Evolutionary conservation across 441 rosid species (phyloP).

Genomic region (Populus hybrid): DNA sequence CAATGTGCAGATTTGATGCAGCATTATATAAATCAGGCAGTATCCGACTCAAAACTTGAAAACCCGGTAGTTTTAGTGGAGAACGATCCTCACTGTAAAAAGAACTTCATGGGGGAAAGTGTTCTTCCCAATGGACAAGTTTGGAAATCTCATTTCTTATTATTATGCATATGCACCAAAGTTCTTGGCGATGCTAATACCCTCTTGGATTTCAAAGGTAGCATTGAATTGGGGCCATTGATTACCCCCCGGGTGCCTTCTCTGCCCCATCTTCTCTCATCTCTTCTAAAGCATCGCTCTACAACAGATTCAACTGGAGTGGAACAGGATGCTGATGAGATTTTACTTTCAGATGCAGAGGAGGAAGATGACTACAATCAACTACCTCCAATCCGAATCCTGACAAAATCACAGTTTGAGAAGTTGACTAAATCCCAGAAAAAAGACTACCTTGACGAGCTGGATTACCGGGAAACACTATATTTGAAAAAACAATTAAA

Average conservation of each 20-base stretch:
- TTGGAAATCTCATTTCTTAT: slow-evolving; percentile 76
- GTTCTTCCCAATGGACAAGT: slow-evolving; percentile 81
- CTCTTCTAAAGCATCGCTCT: slow-evolving; percentile 58
- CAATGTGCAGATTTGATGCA: slow-evolving; percentile 70
- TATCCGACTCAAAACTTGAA: slow-evolving; percentile 67
- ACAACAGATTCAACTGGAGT: slow-evolving; percentile 47
- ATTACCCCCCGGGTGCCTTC: slow-evolving; percentile 58
- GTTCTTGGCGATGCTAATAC: slow-evolving; percentile 69
- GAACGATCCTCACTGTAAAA: slow-evolving; percentile 71
- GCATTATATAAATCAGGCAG: slow-evolving; percentile 63
- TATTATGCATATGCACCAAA: slow-evolving; percentile 67
- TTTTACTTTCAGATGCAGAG: slow-evolving; percentile 8
- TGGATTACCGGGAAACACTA: slow-evolving; percentile 81
- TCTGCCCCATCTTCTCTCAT: slow-evolving; percentile 84
- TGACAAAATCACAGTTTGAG: slow-evolving; percentile 72
- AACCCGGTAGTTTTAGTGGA: slow-evolving; percentile 80
- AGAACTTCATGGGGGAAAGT: slow-evolving; percentile 60
- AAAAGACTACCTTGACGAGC: slow-evolving; percentile 79
- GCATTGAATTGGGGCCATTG: slow-evolving; percentile 62
- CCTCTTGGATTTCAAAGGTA: slow-evolving; percentile 56
- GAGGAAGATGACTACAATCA: slow-evolving; percentile 86
- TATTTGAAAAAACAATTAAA: slow-evolving; percentile 78
- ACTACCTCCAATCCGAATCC: slow-evolving; percentile 74
- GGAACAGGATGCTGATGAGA: slow-evolving; percentile 11
- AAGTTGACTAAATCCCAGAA: slow-evolving; percentile 70